Percentiles rank a stretch among this genome's conserved stretches.
phyloP scores from a whole-genome alignment of 2,329 filamentous ascomycete genomes.

The Aspergillus sojae region DNA sequence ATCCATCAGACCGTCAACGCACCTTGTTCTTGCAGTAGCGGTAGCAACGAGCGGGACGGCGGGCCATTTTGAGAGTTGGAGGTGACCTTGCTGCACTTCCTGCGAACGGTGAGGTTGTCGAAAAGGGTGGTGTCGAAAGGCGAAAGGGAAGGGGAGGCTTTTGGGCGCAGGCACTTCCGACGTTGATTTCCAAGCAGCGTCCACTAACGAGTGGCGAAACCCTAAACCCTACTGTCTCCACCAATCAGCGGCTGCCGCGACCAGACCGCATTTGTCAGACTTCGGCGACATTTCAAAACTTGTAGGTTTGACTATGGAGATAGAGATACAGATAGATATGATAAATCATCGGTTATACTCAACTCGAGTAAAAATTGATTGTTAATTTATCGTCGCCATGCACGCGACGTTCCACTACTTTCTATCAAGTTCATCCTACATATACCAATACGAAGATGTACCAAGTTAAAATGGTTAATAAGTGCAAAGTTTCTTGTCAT shows the following conservation, averaged over 20 bases:
- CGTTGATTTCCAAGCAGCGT: slow-evolving; percentile 48
- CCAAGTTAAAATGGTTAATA: not conserved
- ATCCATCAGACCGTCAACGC: slow-evolving; percentile 42
- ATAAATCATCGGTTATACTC: not conserved
- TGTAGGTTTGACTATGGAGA: not conserved
- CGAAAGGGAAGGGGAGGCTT: slow-evolving; percentile 32
- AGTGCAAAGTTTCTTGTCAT: slow-evolving; percentile 26
- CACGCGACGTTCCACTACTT: not conserved
- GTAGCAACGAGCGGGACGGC: slow-evolving; percentile 99
- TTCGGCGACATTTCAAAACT: slow-evolving; percentile 1
- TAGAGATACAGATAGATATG: not conserved
- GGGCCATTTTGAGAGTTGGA: slow-evolving; percentile 86
- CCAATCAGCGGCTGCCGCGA: slow-evolving; percentile 26
- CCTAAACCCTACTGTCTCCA: slow-evolving; percentile 44
- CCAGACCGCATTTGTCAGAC: slow-evolving; percentile 28
- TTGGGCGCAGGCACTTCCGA: slow-evolving; percentile 30
- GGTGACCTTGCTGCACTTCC: slow-evolving; percentile 50
- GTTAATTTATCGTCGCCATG: not conserved
- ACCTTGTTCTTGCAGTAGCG: slow-evolving; percentile 99
- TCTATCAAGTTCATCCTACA: not conserved
- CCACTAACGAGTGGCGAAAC: slow-evolving; percentile 45
- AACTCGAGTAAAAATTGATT: not conserved
- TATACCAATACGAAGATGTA: not conserved
- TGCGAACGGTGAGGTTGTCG: slow-evolving; percentile 48
- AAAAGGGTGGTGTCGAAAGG: slow-evolving; percentile 38